These are phyloP conservation scores for Pichia sp. DNA, from an alignment of 1,139 yeast species.

Conservation along the genomic window DNA sequence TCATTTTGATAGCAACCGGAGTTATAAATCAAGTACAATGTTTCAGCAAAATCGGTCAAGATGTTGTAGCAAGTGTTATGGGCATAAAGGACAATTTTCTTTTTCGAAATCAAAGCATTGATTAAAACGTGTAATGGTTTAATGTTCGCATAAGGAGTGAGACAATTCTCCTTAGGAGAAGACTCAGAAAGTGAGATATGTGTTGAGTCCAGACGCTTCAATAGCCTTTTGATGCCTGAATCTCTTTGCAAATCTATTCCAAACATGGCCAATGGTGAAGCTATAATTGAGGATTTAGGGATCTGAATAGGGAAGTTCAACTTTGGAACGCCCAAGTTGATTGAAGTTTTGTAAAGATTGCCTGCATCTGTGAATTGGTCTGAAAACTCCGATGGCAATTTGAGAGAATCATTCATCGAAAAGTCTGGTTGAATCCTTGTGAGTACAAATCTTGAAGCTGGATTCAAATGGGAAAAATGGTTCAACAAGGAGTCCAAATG, in stretches of 20 bases:
- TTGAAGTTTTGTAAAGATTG: constrained; percentile 20
- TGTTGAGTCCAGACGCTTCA: constrained; percentile 3
- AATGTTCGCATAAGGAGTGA: constrained; percentile 24
- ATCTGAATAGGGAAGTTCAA: constrained; percentile 30
- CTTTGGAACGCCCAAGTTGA: constrained; percentile 17
- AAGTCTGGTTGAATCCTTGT: constrained; percentile 21
- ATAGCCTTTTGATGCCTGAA: constrained; percentile 16
- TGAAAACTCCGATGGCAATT: constrained; percentile 13
- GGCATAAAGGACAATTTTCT: constrained; percentile 44
- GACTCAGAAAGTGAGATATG: neutral
- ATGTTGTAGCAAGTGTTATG: constrained; percentile 47
- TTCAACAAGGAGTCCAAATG: constrained; percentile 18
- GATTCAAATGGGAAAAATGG: constrained; percentile 18
- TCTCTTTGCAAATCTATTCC: constrained; percentile 30
- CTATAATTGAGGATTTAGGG: constrained; percentile 25
- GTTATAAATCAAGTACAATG: constrained; percentile 40
- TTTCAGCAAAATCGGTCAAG: constrained; percentile 44
- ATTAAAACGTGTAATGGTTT: constrained; percentile 34
- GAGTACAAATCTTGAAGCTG: constrained; percentile 21
- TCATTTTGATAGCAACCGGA: constrained; percentile 30
- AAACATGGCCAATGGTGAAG: constrained; percentile 24
- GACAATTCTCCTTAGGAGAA: constrained; percentile 9
- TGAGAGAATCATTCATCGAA: constrained; percentile 13
- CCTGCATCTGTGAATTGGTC: constrained; percentile 19
- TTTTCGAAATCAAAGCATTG: constrained; percentile 48